phyloP scores from a whole-genome alignment of 2,329 filamentous ascomycete species.

The Fusarium domesticum region DNA sequence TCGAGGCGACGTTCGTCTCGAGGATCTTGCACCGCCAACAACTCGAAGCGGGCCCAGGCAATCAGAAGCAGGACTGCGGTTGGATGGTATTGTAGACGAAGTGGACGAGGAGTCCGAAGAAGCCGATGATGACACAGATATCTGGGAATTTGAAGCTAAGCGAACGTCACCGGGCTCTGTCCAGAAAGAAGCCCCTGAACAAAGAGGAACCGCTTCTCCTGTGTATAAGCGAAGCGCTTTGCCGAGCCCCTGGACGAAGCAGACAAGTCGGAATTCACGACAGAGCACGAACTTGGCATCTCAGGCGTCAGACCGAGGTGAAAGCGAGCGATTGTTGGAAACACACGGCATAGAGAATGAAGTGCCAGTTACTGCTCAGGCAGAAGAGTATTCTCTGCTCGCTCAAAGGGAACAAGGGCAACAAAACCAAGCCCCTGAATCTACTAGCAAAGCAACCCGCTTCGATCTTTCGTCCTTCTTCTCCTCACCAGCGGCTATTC shows the following conservation, averaged over 20 bases:
- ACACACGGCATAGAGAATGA: slow-evolving; percentile 13
- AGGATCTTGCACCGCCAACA: slow-evolving; percentile 23
- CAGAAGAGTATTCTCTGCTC: slow-evolving; percentile 47
- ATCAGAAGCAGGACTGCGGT: slow-evolving; percentile 7
- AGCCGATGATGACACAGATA: slow-evolving; percentile 46
- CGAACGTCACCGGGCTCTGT: slow-evolving; percentile 40
- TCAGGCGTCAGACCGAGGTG: slow-evolving; percentile 1
- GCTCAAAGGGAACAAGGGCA: slow-evolving; percentile 27
- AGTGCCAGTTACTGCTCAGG: slow-evolving; percentile 19
- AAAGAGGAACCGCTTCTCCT: slow-evolving; percentile 21
- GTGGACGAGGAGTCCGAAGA: slow-evolving; percentile 19
- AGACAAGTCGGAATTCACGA: slow-evolving; percentile 21
- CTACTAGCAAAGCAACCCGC: slow-evolving; percentile 31
- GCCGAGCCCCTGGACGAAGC: slow-evolving; percentile 41
- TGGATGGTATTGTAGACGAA: slow-evolving; percentile 17
- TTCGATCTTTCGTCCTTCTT: slow-evolving; percentile 56
- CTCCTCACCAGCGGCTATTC: slow-evolving; percentile 50
- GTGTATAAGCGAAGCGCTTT: slow-evolving; percentile 25
- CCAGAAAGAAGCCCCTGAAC: slow-evolving; percentile 32
- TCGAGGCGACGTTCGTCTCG: slow-evolving; percentile 36
- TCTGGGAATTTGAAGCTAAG: slow-evolving; percentile 58
- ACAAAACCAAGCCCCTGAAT: slow-evolving; percentile 16
- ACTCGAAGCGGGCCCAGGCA: neutral
- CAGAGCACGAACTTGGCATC: neutral
- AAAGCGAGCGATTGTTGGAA: slow-evolving; percentile 7